Evolutionary conservation across 768 basidiomycete species (phyloP).

Genomic region (Galerina sulciceps): DNA sequence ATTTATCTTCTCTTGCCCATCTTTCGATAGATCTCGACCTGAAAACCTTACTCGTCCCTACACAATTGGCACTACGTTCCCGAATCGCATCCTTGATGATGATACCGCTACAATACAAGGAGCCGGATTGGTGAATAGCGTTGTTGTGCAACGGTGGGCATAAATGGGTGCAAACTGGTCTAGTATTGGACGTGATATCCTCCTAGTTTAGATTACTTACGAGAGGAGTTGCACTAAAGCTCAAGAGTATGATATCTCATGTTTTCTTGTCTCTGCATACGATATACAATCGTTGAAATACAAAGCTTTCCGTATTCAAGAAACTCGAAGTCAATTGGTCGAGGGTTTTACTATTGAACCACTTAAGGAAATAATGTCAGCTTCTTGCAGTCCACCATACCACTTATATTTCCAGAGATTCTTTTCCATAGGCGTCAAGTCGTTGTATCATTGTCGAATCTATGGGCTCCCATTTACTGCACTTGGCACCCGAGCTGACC

Average conservation of each 20-base stretch:
- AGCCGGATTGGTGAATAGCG: slow-evolving; percentile 79
- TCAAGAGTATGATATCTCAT: too few species aligned
- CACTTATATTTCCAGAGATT: too few species aligned
- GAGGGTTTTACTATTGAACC: too few species aligned
- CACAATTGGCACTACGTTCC: slow-evolving; percentile 89
- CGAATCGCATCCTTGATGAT: slow-evolving; percentile 73
- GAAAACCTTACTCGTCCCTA: slow-evolving; percentile 67
- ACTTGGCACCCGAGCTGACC: slow-evolving; percentile 18
- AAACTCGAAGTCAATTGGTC: too few species aligned
- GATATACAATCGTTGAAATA: too few species aligned
- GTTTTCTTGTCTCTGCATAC: too few species aligned
- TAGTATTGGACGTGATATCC: background rate
- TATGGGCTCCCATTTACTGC: background rate
- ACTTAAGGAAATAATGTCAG: too few species aligned
- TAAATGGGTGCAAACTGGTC: slow-evolving; percentile 23
- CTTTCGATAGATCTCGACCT: slow-evolving; percentile 61
- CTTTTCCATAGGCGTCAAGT: too few species aligned
- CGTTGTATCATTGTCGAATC: background rate
- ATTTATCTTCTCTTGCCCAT: background rate
- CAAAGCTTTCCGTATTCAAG: too few species aligned
- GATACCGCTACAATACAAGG: slow-evolving; percentile 66
- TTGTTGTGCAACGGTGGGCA: slow-evolving; percentile 83
- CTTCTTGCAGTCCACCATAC: too few species aligned
- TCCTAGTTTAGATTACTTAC: too few species aligned
- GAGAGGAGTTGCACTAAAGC: too few species aligned